Conservation (phyloP, 352 stramenopile genomes). For the Blastocystis hominis region DNA sequence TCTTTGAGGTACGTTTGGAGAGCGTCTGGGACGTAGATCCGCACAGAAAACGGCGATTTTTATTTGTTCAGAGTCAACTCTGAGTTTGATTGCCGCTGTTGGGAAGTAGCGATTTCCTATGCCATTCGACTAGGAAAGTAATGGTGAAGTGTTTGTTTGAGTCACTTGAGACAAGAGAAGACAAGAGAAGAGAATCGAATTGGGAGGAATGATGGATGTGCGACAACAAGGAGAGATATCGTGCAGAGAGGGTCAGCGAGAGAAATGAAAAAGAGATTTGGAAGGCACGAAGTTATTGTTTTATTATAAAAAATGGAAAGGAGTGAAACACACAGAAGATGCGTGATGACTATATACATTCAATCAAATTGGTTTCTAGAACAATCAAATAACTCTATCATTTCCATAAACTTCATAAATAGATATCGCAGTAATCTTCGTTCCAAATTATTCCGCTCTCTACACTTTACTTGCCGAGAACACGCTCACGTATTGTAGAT, state of each 20-base stretch:
- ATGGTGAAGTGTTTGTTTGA: no score
- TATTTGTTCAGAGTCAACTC: not conserved
- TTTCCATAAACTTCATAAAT: not conserved
- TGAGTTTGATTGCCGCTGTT: not conserved
- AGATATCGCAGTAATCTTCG: not conserved
- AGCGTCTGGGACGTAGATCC: not conserved
- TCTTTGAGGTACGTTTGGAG: not conserved
- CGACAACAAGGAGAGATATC: no score
- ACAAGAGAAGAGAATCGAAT: no score
- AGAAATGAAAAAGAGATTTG: no score
- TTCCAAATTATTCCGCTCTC: not conserved
- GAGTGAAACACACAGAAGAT: not conserved
- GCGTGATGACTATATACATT: no score
- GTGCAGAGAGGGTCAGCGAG: no score
- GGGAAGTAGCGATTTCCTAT: not conserved
- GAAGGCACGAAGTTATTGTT: not conserved
- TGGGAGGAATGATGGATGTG: no score
- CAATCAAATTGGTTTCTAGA: no score
- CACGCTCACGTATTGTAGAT: not conserved
- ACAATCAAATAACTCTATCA: no score
- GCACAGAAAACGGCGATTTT: not conserved
- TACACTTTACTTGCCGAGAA: not conserved
- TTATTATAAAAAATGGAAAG: not conserved
- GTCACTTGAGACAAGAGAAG: no score
- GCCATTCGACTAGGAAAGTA: not conserved